Evolutionary conservation across 371 early-diverging fungal species (phyloP).

Genomic region (Zychaea mexicana): DNA sequence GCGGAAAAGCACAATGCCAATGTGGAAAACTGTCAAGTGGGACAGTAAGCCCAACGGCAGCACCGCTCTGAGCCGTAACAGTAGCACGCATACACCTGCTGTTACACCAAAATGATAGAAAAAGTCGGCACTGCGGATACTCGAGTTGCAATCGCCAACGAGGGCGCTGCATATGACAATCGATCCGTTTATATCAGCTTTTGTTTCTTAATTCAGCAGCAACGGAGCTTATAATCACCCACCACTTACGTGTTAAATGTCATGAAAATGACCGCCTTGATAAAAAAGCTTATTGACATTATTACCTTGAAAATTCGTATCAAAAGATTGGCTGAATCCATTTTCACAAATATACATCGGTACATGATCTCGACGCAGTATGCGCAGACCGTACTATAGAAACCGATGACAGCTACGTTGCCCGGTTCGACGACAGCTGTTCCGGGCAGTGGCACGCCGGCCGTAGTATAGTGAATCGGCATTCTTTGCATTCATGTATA

Average conservation of each 20-base stretch:
- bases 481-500: background rate
- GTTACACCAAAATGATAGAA: conserved; percentile 41
- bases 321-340: background rate
- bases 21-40: conserved; percentile 10
- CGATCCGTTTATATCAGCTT: background rate
- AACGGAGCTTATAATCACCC: too few species aligned
- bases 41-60: conserved; percentile 24
- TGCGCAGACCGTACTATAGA: conserved; percentile 9
- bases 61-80: conserved; percentile 32
- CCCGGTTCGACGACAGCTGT: background rate
- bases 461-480: background rate
- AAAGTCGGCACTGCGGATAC: conserved; percentile 29
- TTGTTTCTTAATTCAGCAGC: too few species aligned
- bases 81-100: conserved; percentile 35
- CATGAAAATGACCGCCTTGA: conserved; percentile 11
- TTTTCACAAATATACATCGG: background rate
- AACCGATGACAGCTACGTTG: background rate
- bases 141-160: conserved; percentile 16
- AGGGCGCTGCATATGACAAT: background rate
- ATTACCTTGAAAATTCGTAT: conserved; percentile 13
- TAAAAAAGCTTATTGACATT: conserved; percentile 1
- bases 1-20: conserved; percentile 16
- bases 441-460: background rate
- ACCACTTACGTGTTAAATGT: background rate
- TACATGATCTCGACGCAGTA: background rate